These are phyloP conservation scores for Xylaria acuta DNA, from an alignment of 495 filamentous ascomycete genomes.

Conservation along the genomic window DNA sequence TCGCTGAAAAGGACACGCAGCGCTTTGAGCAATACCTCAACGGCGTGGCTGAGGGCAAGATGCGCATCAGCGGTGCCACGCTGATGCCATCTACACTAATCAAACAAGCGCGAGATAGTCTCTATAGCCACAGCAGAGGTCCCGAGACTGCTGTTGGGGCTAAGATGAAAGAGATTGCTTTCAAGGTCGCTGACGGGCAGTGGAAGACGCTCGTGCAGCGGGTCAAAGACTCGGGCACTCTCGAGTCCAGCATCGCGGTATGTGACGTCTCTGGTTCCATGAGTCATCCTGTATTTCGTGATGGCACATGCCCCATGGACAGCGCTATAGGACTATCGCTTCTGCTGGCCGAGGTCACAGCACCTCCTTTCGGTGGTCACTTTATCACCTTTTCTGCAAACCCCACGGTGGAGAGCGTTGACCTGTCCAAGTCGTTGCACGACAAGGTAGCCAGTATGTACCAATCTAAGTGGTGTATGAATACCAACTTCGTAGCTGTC, in stretches of 20 bases:
- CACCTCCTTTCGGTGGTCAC: slow-evolving; percentile 50
- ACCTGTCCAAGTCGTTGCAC: slow-evolving; percentile 38
- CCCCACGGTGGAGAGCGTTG: slow-evolving; percentile 41
- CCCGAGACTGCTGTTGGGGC: not conserved
- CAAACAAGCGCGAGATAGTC: slow-evolving; percentile 11
- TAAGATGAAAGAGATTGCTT: slow-evolving; percentile 21
- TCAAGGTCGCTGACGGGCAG: slow-evolving; percentile 47
- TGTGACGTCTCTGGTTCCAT: slow-evolving; percentile 56
- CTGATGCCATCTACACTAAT: slow-evolving; percentile 51
- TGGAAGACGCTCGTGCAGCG: slow-evolving; percentile 57
- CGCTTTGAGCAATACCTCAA: slow-evolving; percentile 51
- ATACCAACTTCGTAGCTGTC: slow-evolving; percentile 54
- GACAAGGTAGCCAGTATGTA: not conserved
- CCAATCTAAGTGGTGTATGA: slow-evolving; percentile 38
- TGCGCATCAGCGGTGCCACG: slow-evolving; percentile 51
- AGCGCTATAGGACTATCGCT: slow-evolving; percentile 54
- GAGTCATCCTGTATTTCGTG: slow-evolving; percentile 40
- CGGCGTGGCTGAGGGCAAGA: slow-evolving; percentile 47
- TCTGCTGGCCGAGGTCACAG: slow-evolving; percentile 51
- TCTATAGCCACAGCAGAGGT: fast-evolving
- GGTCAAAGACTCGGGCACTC: slow-evolving; percentile 51
- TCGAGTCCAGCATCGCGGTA: slow-evolving; percentile 52
- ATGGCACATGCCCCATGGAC: slow-evolving; percentile 53
- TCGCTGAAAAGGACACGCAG: slow-evolving; percentile 48
- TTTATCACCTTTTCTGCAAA: slow-evolving; percentile 53